phyloP scores from a whole-genome alignment of 148 eudicot species.

The Suaeda aralocaspica region DNA sequence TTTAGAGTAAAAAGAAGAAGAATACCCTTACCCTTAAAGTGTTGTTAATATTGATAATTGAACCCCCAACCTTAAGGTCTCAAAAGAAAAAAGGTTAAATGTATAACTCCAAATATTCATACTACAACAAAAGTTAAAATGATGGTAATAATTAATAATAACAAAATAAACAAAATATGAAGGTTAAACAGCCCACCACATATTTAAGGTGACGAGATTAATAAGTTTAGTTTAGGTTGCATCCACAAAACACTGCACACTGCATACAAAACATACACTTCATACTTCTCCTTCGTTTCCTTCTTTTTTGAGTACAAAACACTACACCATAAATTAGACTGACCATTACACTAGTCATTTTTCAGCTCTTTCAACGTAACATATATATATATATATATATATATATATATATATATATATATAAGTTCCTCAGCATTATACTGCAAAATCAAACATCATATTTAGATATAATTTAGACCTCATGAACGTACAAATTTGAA shows the following conservation, averaged over 20 bases:
- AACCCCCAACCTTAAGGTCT: no score
- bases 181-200: conserved; percentile 2
- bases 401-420: not conserved
- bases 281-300: not conserved
- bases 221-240: conserved; percentile 18
- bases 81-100: no score
- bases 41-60: no score
- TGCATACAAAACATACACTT: conserved; percentile 16
- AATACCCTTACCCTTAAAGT: no score
- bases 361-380: not conserved
- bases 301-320: not conserved
- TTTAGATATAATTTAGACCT: no score
- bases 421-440: not conserved
- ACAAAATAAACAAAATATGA: not conserved
- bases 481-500: no score
- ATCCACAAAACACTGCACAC: conserved; percentile 15
- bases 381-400: not conserved
- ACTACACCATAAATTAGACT: conserved; percentile 1
- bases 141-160: no score
- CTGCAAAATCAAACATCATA: not conserved
- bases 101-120: not conserved
- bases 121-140: not conserved
- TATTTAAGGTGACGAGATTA: not conserved
- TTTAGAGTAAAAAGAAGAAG: no score
- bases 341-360: not conserved